A percentile compares a stretch with the other conserved stretches of the same genome.
Conservation (phyloP, 805 yeast species). For the Geotrichum ghanense region DNA sequence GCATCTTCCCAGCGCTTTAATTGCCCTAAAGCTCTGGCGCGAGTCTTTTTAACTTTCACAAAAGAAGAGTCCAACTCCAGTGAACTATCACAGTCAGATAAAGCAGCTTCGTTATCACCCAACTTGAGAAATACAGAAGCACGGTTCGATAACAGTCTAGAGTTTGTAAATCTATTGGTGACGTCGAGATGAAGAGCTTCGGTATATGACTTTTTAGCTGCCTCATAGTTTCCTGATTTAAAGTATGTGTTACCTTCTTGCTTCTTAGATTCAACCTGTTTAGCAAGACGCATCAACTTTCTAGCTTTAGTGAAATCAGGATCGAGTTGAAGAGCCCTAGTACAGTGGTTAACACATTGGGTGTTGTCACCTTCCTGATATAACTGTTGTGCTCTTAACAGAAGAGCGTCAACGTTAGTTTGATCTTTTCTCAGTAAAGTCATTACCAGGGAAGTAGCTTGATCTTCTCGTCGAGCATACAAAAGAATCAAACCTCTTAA, state of each 20-base stretch:
- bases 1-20: constrained; percentile 32
- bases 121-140: constrained; percentile 77
- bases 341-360: constrained; percentile 27
- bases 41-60: constrained; percentile 42
- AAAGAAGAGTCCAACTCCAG: constrained; percentile 56
- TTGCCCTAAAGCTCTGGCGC: constrained; percentile 29
- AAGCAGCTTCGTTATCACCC: constrained; percentile 70
- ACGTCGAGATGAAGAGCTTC: constrained; percentile 60
- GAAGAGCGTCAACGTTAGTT: constrained; percentile 29
- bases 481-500: constrained; percentile 22
- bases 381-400: constrained; percentile 27
- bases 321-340: constrained; percentile 30
- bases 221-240: constrained; percentile 48
- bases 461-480: constrained; percentile 22
- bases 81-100: constrained; percentile 62
- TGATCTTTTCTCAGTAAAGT: constrained; percentile 25
- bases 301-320: constrained; percentile 30
- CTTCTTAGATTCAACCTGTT: constrained; percentile 25
- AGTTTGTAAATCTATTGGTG: constrained; percentile 36
- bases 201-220: constrained; percentile 63
- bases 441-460: constrained; percentile 28
- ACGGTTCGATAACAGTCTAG: constrained; percentile 60
- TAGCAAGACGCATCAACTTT: constrained; percentile 19
- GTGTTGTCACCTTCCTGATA: constrained; percentile 29
- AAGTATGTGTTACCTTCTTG: constrained; percentile 59